These are phyloP conservation scores for Fusarium goolgardi DNA, from an alignment of 2,329 filamentous ascomycete species.

Conservation along the genomic window DNA sequence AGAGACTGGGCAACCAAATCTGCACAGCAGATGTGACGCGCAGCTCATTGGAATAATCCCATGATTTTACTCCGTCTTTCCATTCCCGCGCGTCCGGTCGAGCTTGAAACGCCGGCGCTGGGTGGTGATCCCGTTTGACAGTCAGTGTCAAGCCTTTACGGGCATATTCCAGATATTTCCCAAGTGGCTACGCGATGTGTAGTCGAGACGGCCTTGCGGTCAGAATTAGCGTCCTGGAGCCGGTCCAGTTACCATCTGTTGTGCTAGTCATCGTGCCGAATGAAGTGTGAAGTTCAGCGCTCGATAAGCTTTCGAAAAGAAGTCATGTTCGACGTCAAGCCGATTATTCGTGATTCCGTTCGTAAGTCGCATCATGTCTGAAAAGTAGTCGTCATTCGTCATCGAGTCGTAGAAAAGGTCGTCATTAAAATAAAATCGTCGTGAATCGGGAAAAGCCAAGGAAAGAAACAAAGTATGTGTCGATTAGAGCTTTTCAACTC, in stretches of 20 bases:
- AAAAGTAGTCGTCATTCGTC: slow-evolving; percentile 53
- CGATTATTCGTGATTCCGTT: slow-evolving; percentile 45
- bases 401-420: slow-evolving; percentile 56
- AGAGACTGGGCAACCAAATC: slow-evolving; percentile 44
- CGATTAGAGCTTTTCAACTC: slow-evolving; percentile 31
- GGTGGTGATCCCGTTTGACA: slow-evolving; percentile 56
- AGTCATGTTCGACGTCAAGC: slow-evolving; percentile 51
- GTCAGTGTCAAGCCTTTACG: slow-evolving; percentile 57
- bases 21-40: slow-evolving; percentile 50
- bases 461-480: slow-evolving; percentile 55
- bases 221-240: slow-evolving; percentile 41
- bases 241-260: slow-evolving; percentile 45
- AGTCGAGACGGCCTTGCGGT: slow-evolving; percentile 48
- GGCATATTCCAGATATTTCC: slow-evolving; percentile 56
- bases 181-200: slow-evolving; percentile 52
- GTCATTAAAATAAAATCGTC: slow-evolving; percentile 55
- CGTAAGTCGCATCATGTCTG: slow-evolving; percentile 51
- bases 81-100: slow-evolving; percentile 33
- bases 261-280: slow-evolving; percentile 47
- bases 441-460: slow-evolving; percentile 57
- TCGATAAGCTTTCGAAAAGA: slow-evolving; percentile 48
- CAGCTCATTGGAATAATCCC: slow-evolving; percentile 49
- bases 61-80: slow-evolving; percentile 48
- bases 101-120: slow-evolving; percentile 20
- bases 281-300: slow-evolving; percentile 44